Conservation (phyloP, 2,329 filamentous ascomycete genomes). For the Colletotrichum zoysiae region DNA sequence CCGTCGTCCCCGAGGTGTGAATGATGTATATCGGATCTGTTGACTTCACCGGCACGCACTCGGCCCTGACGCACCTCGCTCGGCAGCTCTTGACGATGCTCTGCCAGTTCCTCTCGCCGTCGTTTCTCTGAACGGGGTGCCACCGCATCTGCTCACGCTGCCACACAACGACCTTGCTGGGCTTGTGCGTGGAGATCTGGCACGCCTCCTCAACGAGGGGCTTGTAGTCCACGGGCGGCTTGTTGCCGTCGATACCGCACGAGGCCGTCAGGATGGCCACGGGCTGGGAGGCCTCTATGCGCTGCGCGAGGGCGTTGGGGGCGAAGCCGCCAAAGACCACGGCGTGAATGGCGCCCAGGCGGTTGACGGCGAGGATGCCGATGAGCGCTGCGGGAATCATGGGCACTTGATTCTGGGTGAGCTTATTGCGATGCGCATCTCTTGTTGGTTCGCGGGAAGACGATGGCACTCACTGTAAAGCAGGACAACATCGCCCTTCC, state of each 20-base stretch:
- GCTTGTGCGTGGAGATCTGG: constrained; percentile 76
- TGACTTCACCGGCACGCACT: constrained; percentile 82
- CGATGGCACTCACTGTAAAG: constrained; percentile 78
- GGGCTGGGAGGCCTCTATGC: constrained; percentile 86
- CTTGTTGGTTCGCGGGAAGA: neutral
- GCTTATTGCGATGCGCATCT: neutral
- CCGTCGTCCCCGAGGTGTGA: constrained; percentile 88
- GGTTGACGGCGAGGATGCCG: constrained; percentile 83
- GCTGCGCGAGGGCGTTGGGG: constrained; percentile 82
- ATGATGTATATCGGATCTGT: constrained; percentile 90
- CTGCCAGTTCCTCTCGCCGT: constrained; percentile 85
- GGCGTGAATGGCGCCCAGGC: constrained; percentile 88
- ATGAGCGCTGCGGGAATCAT: constrained; percentile 94
- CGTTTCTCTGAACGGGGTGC: constrained; percentile 74
- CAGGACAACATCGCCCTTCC: constrained; percentile 86
- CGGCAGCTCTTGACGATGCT: constrained; percentile 78
- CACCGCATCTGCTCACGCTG: constrained; percentile 83
- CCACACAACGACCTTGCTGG: constrained; percentile 81
- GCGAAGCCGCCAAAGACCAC: constrained; percentile 97
- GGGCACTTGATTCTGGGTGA: constrained; percentile 73
- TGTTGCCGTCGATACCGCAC: constrained; percentile 89
- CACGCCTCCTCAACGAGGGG: constrained; percentile 82
- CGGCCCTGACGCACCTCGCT: constrained; percentile 75
- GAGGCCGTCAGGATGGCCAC: constrained; percentile 86
- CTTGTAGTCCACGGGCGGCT: constrained; percentile 82